phyloP scores from a whole-genome alignment of 2,329 filamentous ascomycete genomes.

The Ophiostoma fasciatum region DNA sequence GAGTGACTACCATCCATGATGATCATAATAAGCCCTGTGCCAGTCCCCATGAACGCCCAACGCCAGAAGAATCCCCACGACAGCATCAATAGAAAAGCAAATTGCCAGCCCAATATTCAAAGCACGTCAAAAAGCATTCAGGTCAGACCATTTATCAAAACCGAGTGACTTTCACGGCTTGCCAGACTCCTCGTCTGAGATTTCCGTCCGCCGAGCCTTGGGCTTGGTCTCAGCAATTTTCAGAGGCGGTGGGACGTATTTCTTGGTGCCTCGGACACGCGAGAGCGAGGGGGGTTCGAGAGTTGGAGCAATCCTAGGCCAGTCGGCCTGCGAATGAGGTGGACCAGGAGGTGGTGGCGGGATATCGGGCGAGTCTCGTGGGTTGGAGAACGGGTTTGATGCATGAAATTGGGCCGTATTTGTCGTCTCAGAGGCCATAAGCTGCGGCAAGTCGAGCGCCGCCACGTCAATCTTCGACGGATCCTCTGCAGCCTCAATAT shows the following conservation, averaged over 20 bases:
- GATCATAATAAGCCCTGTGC: no score
- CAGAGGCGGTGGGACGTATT: constrained; percentile 25
- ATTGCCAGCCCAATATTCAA: no score
- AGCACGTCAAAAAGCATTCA: no score
- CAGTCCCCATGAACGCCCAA: no score
- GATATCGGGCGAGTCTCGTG: neutral
- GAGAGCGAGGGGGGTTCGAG: constrained; percentile 24
- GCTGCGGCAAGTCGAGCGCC: constrained; percentile 11
- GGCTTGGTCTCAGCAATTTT: constrained; percentile 8
- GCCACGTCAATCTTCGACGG: constrained; percentile 6
- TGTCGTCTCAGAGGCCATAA: neutral
- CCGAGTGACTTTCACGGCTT: no score
- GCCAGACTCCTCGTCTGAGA: neutral
- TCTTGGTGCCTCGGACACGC: constrained; percentile 25
- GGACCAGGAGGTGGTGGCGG: constrained; percentile 15
- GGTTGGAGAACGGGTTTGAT: neutral
- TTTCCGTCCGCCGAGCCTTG: neutral
- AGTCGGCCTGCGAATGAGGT: neutral
- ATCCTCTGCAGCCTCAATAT: constrained; percentile 20
- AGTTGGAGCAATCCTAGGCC: constrained; percentile 12
- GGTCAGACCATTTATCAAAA: no score
- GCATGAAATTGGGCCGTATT: neutral
- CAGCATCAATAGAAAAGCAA: no score
- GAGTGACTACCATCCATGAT: no score
- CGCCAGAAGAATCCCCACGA: no score